These are phyloP conservation scores for Trichoderma sp. DNA, from an alignment of 2,329 filamentous ascomycete genomes.

Conservation along the genomic window DNA sequence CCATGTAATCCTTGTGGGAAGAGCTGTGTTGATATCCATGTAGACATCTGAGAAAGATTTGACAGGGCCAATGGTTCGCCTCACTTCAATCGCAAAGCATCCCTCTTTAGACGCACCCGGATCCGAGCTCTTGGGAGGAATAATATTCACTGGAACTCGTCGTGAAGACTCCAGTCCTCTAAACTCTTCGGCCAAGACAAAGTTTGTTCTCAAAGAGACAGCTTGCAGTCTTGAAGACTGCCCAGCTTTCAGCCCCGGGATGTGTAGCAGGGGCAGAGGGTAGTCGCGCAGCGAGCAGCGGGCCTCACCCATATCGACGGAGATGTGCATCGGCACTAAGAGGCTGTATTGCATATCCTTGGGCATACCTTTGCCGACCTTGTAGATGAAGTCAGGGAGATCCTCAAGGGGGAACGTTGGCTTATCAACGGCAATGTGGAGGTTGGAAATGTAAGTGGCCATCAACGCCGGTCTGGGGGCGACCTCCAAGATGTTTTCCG, in stretches of 20 bases:
- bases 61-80: conserved; percentile 88
- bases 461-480: conserved; percentile 83
- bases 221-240: conserved; percentile 81
- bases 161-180: conserved; percentile 77
- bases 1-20: conserved; percentile 94
- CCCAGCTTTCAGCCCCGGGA: conserved; percentile 76
- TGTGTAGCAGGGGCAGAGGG: conserved; percentile 86
- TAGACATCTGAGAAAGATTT: conserved; percentile 95
- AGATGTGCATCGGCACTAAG: conserved; percentile 84
- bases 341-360: conserved; percentile 87
- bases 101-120: conserved; percentile 57
- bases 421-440: conserved; percentile 85
- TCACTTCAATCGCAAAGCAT: conserved; percentile 81
- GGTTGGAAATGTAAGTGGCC: conserved; percentile 76
- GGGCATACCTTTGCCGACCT: conserved; percentile 96
- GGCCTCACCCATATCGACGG: conserved; percentile 87
- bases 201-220: conserved; percentile 82
- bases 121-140: conserved; percentile 66
- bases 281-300: conserved; percentile 89
- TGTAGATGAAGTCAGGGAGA: conserved; percentile 80
- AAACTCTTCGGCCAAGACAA: conserved; percentile 94
- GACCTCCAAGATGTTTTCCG: conserved; percentile 82
- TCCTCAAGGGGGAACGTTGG: conserved; percentile 85
- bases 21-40: conserved; percentile 88
- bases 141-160: conserved; percentile 78